Percentiles rank a stretch among this genome's conserved stretches.
Evolutionary conservation across 495 filamentous ascomycete genomes (phyloP).

Genomic region (Daldinia bambusicola): DNA sequence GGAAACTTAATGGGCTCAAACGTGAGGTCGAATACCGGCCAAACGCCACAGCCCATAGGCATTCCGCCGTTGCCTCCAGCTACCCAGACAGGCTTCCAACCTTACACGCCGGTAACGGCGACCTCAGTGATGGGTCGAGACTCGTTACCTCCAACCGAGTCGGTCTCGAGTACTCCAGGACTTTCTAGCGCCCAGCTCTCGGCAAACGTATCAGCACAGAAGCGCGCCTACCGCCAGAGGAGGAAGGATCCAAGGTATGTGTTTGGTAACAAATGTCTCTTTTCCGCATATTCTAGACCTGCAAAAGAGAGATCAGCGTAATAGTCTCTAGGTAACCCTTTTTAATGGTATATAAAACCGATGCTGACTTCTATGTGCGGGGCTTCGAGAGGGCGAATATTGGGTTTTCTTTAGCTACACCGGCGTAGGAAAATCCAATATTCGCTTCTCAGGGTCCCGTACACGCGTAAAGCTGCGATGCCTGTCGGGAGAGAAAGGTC

Average conservation of each 20-base stretch:
- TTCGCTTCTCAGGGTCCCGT: slow-evolving; percentile 37
- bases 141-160: slow-evolving; percentile 63
- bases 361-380: slow-evolving; percentile 44
- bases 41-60: slow-evolving; percentile 57
- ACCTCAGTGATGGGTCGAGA: slow-evolving; percentile 63
- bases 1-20: slow-evolving; percentile 58
- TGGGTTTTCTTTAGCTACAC: slow-evolving; percentile 15
- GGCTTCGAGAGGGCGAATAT: slow-evolving; percentile 27
- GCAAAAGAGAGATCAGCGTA: slow-evolving; percentile 3
- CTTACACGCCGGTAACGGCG: slow-evolving; percentile 60
- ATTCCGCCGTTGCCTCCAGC: slow-evolving; percentile 55
- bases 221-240: slow-evolving; percentile 92
- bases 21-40: slow-evolving; percentile 50
- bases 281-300: slow-evolving; percentile 11
- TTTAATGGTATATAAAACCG: slow-evolving; percentile 19
- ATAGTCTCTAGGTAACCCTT: background rate
- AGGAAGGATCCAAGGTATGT: slow-evolving; percentile 80
- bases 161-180: slow-evolving; percentile 62
- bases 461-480: slow-evolving; percentile 78
- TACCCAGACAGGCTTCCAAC: slow-evolving; percentile 54
- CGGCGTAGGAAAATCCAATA: slow-evolving; percentile 10
- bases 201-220: slow-evolving; percentile 71
- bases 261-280: slow-evolving; percentile 5
- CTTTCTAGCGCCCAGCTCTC: slow-evolving; percentile 56
- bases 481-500: slow-evolving; percentile 96